These are phyloP conservation scores for Jatropha multifida DNA, from an alignment of 441 rosid species.

Conservation along the genomic window DNA sequence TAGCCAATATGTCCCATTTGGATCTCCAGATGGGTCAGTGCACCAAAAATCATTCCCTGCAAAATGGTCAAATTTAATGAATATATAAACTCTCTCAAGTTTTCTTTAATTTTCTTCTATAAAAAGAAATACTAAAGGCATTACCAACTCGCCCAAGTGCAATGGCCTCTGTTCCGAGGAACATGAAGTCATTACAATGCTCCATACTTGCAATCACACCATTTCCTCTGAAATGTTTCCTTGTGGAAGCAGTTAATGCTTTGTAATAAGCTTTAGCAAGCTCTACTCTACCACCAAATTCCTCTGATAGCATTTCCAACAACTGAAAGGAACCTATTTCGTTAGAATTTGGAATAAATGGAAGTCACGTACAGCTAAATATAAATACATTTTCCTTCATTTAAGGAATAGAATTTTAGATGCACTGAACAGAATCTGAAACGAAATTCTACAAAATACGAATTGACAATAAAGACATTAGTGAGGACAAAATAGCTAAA, in stretches of 20 bases:
- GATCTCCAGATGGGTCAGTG: slow-evolving; percentile 92
- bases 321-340: slow-evolving; percentile 30
- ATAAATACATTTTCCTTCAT: no score
- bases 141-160: slow-evolving; percentile 90
- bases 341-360: no score
- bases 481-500: no score
- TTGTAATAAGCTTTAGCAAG: slow-evolving; percentile 78
- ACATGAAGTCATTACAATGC: slow-evolving; percentile 95
- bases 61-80: not conserved
- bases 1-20: slow-evolving; percentile 91
- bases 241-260: slow-evolving; percentile 70
- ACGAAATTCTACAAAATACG: no score
- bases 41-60: slow-evolving; percentile 97
- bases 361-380: no score
- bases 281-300: slow-evolving; percentile 92
- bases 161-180: slow-evolving; percentile 89
- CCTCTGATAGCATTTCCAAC: slow-evolving; percentile 81
- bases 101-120: not conserved
- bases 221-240: slow-evolving; percentile 81
- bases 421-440: no score
- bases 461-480: no score
- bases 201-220: slow-evolving; percentile 98
- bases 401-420: no score
- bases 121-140: slow-evolving; percentile 3
- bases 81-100: not conserved